Evolutionary conservation across 1,284 basidiomycete species (phyloP).

Genomic region (Hymenochaete sp.): DNA sequence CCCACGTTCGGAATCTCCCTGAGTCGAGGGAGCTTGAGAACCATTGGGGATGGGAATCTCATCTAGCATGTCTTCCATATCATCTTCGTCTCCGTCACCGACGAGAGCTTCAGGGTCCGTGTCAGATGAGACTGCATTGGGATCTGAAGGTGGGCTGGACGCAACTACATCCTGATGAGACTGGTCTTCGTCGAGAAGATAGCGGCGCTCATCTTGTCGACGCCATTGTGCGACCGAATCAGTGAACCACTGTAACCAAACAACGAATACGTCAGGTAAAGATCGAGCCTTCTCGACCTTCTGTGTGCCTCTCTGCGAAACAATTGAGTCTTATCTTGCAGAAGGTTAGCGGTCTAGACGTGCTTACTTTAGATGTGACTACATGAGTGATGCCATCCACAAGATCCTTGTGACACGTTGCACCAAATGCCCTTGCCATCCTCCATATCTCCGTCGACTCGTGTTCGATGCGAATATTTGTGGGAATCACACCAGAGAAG

Average conservation of each 20-base stretch:
- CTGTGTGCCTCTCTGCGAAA: conserved; percentile 67
- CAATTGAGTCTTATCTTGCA: conserved; percentile 1
- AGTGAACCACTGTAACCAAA: conserved; percentile 84
- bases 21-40: conserved; percentile 19
- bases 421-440: conserved; percentile 83
- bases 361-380: conserved; percentile 70
- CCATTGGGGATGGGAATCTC: neutral
- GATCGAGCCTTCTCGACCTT: conserved; percentile 80
- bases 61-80: conserved; percentile 21
- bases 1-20: conserved; percentile 20
- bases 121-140: conserved; percentile 55
- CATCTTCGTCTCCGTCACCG: conserved; percentile 43
- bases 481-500: conserved; percentile 91
- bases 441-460: conserved; percentile 85
- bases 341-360: conserved; percentile 7
- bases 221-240: conserved; percentile 79
- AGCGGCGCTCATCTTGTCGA: conserved; percentile 62
- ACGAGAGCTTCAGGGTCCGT: conserved; percentile 55
- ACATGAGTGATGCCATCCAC: conserved; percentile 76
- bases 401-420: conserved; percentile 66
- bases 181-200: conserved; percentile 44
- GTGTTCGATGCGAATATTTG: conserved; percentile 54
- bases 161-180: conserved; percentile 30
- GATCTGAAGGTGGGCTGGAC: conserved; percentile 42
- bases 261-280: conserved; percentile 66